A percentile compares a stretch with the other conserved stretches of the same genome.
Evolutionary conservation across 1,284 basidiomycete species (phyloP).

Genomic region (Entoloma clypeatum): DNA sequence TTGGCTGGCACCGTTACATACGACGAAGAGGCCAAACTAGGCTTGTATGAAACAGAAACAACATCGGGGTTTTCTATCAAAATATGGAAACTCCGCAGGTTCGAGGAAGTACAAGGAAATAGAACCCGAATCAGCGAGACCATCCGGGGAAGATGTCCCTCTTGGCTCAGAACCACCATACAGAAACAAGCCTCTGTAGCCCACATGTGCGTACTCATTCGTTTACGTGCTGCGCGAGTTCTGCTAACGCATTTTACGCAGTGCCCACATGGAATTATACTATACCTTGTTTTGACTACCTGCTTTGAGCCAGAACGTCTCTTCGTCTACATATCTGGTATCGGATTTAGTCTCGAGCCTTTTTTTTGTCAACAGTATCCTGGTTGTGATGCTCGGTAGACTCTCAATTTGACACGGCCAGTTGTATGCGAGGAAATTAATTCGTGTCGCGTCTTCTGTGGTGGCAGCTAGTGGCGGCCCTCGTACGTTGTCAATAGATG

Average conservation of each 20-base stretch:
- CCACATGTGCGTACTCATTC: slow-evolving; percentile 26
- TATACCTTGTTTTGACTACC: slow-evolving; percentile 25
- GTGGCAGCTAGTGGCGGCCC: too few relatives aligned
- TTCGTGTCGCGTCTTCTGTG: too few relatives aligned
- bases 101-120: slow-evolving; percentile 23
- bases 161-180: slow-evolving; percentile 25
- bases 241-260: slow-evolving; percentile 9
- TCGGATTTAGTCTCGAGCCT: too few relatives aligned
- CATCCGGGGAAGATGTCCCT: slow-evolving; percentile 30
- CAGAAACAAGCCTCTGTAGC: slow-evolving; percentile 24
- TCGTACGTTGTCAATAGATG: background rate
- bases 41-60: slow-evolving; percentile 30
- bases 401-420: too few relatives aligned
- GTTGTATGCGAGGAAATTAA: too few relatives aligned
- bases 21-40: slow-evolving; percentile 25
- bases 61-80: slow-evolving; percentile 20
- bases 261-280: slow-evolving; percentile 29
- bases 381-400: too few relatives aligned
- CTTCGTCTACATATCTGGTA: too few relatives aligned
- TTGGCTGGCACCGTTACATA: slow-evolving; percentile 32
- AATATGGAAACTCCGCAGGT: slow-evolving; percentile 32
- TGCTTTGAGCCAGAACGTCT: too few relatives aligned
- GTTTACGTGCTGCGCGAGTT: background rate
- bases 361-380: too few relatives aligned
- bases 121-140: slow-evolving; percentile 30